phyloP scores from a whole-genome alignment of 2,329 filamentous ascomycete species.

The Byssochlamys sp. region DNA sequence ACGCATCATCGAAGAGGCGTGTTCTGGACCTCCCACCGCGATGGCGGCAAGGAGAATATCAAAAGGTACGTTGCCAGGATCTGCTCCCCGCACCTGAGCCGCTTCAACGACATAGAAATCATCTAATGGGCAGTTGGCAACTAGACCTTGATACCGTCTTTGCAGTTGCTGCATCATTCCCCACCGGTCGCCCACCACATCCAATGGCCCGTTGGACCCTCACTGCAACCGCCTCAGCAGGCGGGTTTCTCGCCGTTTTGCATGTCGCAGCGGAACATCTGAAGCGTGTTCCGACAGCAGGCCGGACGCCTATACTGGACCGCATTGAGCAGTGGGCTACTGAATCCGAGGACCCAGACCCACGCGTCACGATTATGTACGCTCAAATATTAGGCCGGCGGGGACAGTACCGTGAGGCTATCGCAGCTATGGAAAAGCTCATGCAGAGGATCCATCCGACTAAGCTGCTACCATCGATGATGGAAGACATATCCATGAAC shows the following conservation, averaged over 20 bases:
- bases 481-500: conserved; percentile 6
- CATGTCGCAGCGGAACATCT: background rate
- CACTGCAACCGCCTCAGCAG: conserved; percentile 3
- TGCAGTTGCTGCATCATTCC: background rate
- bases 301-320: conserved; percentile 7
- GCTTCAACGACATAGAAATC: background rate
- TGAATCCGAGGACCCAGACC: conserved; percentile 11
- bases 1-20: background rate
- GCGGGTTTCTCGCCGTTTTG: background rate
- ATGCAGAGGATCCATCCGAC: conserved; percentile 14
- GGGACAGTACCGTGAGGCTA: conserved; percentile 13
- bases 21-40: background rate
- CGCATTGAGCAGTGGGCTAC: conserved; percentile 15
- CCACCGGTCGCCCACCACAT: background rate
- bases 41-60: conserved; percentile 1
- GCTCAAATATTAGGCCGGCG: conserved; percentile 17
- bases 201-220: background rate
- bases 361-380: conserved; percentile 20
- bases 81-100: background rate
- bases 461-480: background rate
- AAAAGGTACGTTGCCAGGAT: background rate
- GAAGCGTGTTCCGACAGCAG: background rate
- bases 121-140: background rate
- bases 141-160: conserved; percentile 1
- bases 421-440: conserved; percentile 17